A percentile compares a stretch with the other conserved stretches of the same genome.
Conservation (phyloP, 371 early-diverging fungal genomes). For the Haplosporangium sp. region DNA sequence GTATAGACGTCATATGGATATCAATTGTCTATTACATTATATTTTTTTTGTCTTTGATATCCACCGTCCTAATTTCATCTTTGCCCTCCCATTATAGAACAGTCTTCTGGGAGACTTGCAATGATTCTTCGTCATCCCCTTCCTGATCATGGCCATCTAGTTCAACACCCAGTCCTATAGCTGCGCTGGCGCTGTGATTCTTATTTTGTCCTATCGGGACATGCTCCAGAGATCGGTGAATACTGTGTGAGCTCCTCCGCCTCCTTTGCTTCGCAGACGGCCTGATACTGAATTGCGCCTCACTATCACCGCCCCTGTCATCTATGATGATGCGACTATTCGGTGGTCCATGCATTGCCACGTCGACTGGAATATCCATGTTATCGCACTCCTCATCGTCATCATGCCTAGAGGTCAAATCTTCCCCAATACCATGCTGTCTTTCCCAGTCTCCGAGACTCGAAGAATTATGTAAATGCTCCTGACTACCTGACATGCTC, state of each 20-base stretch:
- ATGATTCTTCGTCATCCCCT: too few relatives aligned
- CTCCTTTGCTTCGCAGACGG: constrained; percentile 7
- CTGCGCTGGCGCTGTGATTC: constrained; percentile 24
- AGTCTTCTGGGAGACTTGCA: too few relatives aligned
- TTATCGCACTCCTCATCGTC: constrained; percentile 1
- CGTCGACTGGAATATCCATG: not conserved
- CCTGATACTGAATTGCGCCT: not conserved
- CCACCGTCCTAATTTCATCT: too few relatives aligned
- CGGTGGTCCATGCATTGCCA: not conserved
- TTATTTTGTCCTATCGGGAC: not conserved
- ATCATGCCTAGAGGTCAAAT: not conserved
- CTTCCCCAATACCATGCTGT: constrained; percentile 26
- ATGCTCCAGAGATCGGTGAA: constrained; percentile 16
- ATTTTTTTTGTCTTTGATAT: too few relatives aligned
- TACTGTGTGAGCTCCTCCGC: constrained; percentile 38
- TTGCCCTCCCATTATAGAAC: too few relatives aligned
- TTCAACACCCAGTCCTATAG: constrained; percentile 4
- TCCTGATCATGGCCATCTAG: not conserved
- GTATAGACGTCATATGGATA: too few relatives aligned
- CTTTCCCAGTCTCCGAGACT: constrained; percentile 25
- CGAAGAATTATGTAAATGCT: not conserved
- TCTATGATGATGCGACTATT: not conserved
- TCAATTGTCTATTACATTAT: too few relatives aligned
- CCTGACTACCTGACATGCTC: constrained; percentile 5
- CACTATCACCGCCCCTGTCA: not conserved